Base-by-base conservation (phyloP, 331 rosid genomes). In the Quercus phellos region DNA sequence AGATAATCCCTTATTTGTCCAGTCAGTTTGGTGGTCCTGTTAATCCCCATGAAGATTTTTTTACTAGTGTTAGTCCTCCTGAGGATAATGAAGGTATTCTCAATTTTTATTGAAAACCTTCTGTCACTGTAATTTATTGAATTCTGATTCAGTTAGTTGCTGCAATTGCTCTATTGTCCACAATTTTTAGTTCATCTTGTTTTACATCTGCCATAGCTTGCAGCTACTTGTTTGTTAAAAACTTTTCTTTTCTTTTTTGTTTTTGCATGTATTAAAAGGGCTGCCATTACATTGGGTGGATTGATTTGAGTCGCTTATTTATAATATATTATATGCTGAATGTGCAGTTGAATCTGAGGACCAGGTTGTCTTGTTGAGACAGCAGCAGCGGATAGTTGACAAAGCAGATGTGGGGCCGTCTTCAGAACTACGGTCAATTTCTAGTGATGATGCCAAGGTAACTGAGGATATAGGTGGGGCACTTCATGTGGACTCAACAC, bases 1-100 rank as follows among this genome's bases (percentile, higher is more conserved):
- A 95, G 81, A 77, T 94, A 30, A 73, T 95, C 51, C 99, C 99
- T 21, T 34, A 54, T 34, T 74, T 85, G 74, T 32, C 73, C 29
- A 19, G 27, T 11, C 68, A 17, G 19, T 27, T 46, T 13, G 26
- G 1, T 3, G 4, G 58, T 51, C 55, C 74, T 43, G 34, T 50
- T 3, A 68, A 55, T 71, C 68, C 76, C 55, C 27, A 81, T 0
- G 58, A 26, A 73, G 84, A 82, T 69, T 38, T 38, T 38, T 38
- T 38, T 11, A 38, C 46, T 38, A 38, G 46, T 35, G 30, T 54
- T 5, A 68, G 54, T 71, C 68, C 76, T 60, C 27, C 82, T 0
- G 58, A 26, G 74, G 84, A 82, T 69, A 42, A 14, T 17, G 58
- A 74, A 43, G 70, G 77, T 59, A 34, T 29, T 10, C 5, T 19